Base-by-base conservation (phyloP, 306 rosid genomes). In the Quercus glauca region DNA sequence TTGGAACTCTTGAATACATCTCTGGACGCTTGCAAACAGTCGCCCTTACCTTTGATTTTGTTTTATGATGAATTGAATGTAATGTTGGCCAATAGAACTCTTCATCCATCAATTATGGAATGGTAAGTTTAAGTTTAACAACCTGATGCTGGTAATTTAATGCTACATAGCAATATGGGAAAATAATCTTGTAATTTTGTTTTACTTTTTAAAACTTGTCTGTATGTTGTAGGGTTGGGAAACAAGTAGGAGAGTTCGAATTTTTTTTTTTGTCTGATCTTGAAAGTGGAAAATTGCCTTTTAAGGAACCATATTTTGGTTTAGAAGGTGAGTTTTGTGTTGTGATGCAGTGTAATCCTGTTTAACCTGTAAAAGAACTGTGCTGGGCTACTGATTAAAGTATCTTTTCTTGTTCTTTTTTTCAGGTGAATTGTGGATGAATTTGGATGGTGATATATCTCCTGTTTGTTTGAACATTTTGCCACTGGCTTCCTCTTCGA, bases 371-470 rank as follows among this genome's bases (percentile, higher is more conserved):
- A 25, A 21, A 71, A 29, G 53, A 59, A 31, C 56, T 31, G 37
- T 51, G 53, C n/a, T 56, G 57, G 71, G 31, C 58, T 3, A 41
- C 23, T 8, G 37, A 73, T 72, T 77, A 10, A 49, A 64, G 25
- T 29, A 59, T 29, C 60, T 26, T 25, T 69, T 58, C 35, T 52
- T 55, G 28, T 53, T 72, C n/a, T 70, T 35, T 25, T 41, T 56
- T 58, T 61, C 75, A 84, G 87, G 87, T 69, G 85, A 84, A 63
- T 73, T 80, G 69, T 84, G 87, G 87, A 84, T 84, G 87, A 84
- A 84, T 77, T 84, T 84, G 85, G 87, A 84, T 60, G 87, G 85
- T 73, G 87, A 84, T 69, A 84, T 81, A 73, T 84, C 87, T 31
- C 87, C 87, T n/a, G 79, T 84, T 57, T 84, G 87, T 80, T 81